Base-by-base conservation (phyloP, 768 basidiomycete genomes). In the Tulasnella sp. region DNA sequence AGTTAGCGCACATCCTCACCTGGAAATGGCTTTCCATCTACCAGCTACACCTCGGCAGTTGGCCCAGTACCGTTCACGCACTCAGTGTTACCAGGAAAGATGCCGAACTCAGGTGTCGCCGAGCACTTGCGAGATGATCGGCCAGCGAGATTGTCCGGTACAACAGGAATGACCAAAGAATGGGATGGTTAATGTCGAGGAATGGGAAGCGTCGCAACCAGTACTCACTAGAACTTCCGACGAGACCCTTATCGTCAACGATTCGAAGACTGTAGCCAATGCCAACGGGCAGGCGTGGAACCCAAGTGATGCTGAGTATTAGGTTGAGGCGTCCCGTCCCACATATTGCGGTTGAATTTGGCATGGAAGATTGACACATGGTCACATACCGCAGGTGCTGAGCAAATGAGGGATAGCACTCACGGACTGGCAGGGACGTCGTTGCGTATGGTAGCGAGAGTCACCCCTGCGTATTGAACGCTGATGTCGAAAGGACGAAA, bases 201-300 rank as follows among this genome's bases (percentile, higher is more conserved):
- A n/a, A 58, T 7, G 27, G 56, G 34, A 76, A 56, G 58, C 31
- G 58, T 21, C 24, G 7, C 42, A 42, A 16, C 31, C 46, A 34
- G 34, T 7, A 46, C 81, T 42, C 62, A 81, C 80, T n/a, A 79
- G 81, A 79, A 38, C 40, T 78, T 3, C 39, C 19, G 24, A 42
- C 16, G 79, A 31, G 27, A 46, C 85, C 85, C 52, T 81, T 80
- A 4, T 81, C 74, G 79, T 86, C 85, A 77, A 83, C 83, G 62
- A 85, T 42, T 79, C 82, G 80, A 38, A 85, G 75, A 62, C 83
- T 84, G 81, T 84, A 80, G 77, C 82, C 81, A 14, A 81, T 82
- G 27, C 79, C 80, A 56, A 80, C 34, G 31, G 39, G 39, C 3
- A 82, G 46, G 72, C 82, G 80, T 62, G 81, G 81, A 48, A 46